A percentile compares a stretch with the other conserved stretches of the same genome.
phyloP scores from a whole-genome alignment of 2,329 filamentous ascomycete species.

The Diaporthe amygdali region DNA sequence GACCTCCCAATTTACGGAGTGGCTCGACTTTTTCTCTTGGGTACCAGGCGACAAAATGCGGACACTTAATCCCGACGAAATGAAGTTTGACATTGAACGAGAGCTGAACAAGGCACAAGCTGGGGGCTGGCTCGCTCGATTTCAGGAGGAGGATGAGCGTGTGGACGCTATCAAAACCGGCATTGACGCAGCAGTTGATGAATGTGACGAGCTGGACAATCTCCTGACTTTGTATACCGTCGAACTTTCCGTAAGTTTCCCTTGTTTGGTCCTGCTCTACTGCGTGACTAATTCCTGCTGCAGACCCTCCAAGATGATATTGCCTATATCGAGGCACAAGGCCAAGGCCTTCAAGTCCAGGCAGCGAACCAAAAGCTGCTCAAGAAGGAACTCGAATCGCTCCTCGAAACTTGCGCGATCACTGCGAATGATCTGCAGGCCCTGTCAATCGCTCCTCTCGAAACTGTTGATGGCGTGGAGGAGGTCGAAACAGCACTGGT shows the following conservation, averaged over 20 bases:
- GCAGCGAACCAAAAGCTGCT: constrained; percentile 95
- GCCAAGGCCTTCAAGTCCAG: constrained; percentile 95
- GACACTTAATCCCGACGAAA: constrained; percentile 75
- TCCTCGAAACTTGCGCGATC: constrained; percentile 92
- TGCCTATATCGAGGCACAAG: constrained; percentile 95
- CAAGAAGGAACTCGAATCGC: constrained; percentile 83
- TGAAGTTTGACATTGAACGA: constrained; percentile 83
- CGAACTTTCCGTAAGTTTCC: constrained; percentile 77
- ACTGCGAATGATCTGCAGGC: constrained; percentile 76
- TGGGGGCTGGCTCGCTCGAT: constrained; percentile 86
- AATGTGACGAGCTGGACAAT: constrained; percentile 96
- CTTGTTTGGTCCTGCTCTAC: background rate
- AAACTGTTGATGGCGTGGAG: constrained; percentile 71
- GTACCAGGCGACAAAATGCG: constrained; percentile 77
- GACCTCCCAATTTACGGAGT: constrained; percentile 80
- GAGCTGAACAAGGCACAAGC: constrained; percentile 91
- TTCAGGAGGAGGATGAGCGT: constrained; percentile 86
- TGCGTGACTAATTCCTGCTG: constrained; percentile 29
- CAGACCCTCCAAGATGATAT: constrained; percentile 95
- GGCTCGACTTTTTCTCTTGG: constrained; percentile 90
- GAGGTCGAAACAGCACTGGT: constrained; percentile 80
- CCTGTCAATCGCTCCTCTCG: constrained; percentile 75
- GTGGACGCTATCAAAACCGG: constrained; percentile 85
- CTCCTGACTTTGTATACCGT: constrained; percentile 93
- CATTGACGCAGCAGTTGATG: constrained; percentile 87